phyloP scores from a whole-genome alignment of 768 basidiomycete genomes.

The Tulasnella sp. region DNA sequence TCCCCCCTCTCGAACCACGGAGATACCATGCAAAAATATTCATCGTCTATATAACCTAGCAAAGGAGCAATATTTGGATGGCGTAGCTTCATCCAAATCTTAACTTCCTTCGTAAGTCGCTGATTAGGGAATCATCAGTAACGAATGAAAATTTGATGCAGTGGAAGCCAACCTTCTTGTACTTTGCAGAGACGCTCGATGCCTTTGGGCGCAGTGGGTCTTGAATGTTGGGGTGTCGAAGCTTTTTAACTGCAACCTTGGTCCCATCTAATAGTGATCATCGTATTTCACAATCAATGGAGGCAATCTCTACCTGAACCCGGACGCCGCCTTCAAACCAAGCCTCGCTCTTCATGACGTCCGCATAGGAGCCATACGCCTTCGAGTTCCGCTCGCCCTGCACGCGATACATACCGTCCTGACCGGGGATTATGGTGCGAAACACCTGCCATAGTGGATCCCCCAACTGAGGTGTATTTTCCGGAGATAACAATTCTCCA shows the following conservation, averaged over 20 bases:
- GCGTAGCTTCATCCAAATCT: not conserved
- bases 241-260: conserved; percentile 3
- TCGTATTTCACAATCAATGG: too few relatives aligned
- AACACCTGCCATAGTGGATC: not conserved
- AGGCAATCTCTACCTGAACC: not conserved
- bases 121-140: too few relatives aligned
- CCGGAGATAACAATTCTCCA: not conserved
- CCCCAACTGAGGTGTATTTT: not conserved
- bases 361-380: not conserved
- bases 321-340: not conserved
- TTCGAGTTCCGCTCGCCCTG: not conserved
- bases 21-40: not conserved
- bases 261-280: too few relatives aligned
- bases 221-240: not conserved
- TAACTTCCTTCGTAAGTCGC: not conserved
- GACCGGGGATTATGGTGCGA: not conserved
- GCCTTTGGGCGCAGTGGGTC: not conserved
- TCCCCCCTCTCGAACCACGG: not conserved
- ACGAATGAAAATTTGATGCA: too few relatives aligned
- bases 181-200: not conserved
- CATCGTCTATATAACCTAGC: not conserved
- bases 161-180: not conserved
- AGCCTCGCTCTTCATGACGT: not conserved
- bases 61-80: not conserved
- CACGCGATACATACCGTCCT: not conserved